These are phyloP conservation scores for Ichthyophthirius multifiliis DNA, from an alignment of 169 alveolate genomes.

Conservation along the genomic window DNA sequence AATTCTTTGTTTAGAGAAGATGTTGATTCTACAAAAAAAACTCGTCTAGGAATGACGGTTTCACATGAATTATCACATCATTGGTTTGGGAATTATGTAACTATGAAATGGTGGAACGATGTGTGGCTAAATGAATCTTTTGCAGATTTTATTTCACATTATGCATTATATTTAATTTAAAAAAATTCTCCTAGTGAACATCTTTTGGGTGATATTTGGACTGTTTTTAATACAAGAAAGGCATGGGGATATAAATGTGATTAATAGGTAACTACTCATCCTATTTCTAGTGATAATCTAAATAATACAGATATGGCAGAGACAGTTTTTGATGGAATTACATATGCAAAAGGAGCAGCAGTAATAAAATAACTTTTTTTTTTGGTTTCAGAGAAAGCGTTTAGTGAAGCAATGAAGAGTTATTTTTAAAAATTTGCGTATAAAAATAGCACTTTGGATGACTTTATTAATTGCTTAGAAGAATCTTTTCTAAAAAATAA, in stretches of 20 bases:
- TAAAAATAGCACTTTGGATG: slow-evolving; percentile 57
- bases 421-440: slow-evolving; percentile 71
- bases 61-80: slow-evolving; percentile 70
- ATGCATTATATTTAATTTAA: slow-evolving; percentile 8
- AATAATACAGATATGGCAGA: slow-evolving; percentile 81
- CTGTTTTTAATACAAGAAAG: slow-evolving; percentile 17
- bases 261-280: slow-evolving; percentile 78
- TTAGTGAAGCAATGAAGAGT: slow-evolving; percentile 57
- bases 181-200: neutral
- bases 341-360: slow-evolving; percentile 87
- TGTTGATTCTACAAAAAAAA: slow-evolving; percentile 30
- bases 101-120: slow-evolving; percentile 94
- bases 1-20: slow-evolving; percentile 21
- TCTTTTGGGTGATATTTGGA: slow-evolving; percentile 20
- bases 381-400: slow-evolving; percentile 68
- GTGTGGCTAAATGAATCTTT: slow-evolving; percentile 92
- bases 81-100: slow-evolving; percentile 87
- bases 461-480: slow-evolving; percentile 47
- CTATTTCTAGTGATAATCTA: slow-evolving; percentile 64
- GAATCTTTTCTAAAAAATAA: slow-evolving; percentile 14
- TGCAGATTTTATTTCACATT: slow-evolving; percentile 82
- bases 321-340: slow-evolving; percentile 82
- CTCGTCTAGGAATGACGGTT: slow-evolving; percentile 52
- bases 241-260: slow-evolving; percentile 71
- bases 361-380: slow-evolving; percentile 74